Percentiles rank a stretch among this genome's conserved stretches.
These are phyloP conservation scores for Chenopodium album DNA, from an alignment of 148 eudicot genomes.

Conservation along the genomic window DNA sequence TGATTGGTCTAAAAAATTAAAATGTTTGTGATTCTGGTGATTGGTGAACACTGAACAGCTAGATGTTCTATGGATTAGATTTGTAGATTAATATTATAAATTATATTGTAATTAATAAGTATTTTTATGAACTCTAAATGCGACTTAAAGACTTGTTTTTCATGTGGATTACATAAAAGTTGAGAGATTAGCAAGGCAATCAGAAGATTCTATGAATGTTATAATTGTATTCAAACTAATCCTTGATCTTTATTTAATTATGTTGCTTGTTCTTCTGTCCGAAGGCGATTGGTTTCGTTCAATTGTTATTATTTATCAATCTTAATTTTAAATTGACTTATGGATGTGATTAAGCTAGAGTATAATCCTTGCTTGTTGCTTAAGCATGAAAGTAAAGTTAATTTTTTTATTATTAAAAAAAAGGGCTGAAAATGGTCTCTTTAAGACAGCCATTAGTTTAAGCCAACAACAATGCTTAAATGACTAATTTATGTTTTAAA, in stretches of 20 bases:
- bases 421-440: constrained; percentile 7
- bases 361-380: constrained; percentile 14
- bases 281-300: constrained; percentile 18
- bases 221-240: constrained; percentile 19
- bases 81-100: constrained; percentile 16
- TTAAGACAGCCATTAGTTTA: not conserved
- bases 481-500: not conserved
- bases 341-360: constrained; percentile 11
- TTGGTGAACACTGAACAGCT: constrained; percentile 20
- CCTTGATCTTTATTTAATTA: constrained; percentile 3
- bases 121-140: not conserved
- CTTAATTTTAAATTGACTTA: constrained; percentile 12
- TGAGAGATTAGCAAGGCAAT: constrained; percentile 22
- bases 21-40: constrained; percentile 14
- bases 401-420: not conserved
- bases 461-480: constrained; percentile 14
- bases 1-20: constrained; percentile 41
- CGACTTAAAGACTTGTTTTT: constrained; percentile 19
- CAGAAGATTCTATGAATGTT: constrained; percentile 19
- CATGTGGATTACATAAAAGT: constrained; percentile 13
- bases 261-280: constrained; percentile 32
- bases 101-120: not conserved
- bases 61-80: constrained; percentile 32
- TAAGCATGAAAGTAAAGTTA: constrained; percentile 17
- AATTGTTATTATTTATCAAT: constrained; percentile 9